These are phyloP conservation scores for Tricholoma furcatifolium DNA, from an alignment of 768 basidiomycete species.

Conservation along the genomic window DNA sequence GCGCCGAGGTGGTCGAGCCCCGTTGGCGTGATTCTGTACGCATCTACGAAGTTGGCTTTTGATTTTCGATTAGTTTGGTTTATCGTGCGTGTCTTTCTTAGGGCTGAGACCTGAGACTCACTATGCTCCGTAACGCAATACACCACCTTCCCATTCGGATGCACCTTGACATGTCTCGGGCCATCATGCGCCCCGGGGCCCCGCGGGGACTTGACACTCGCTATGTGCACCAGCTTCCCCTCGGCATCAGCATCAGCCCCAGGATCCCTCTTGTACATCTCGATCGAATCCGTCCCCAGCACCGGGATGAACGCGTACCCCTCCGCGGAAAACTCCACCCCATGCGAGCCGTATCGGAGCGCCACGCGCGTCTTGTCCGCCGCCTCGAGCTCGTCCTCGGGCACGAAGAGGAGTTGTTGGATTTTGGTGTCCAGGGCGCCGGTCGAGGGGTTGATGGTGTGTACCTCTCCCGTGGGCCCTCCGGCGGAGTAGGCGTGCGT, in stretches of 20 bases:
- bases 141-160: slow-evolving; percentile 48
- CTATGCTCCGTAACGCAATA: slow-evolving; percentile 56
- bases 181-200: slow-evolving; percentile 39
- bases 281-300: slow-evolving; percentile 46
- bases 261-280: slow-evolving; percentile 39
- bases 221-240: slow-evolving; percentile 35
- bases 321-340: slow-evolving; percentile 42
- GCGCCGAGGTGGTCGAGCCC: slow-evolving; percentile 30
- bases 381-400: slow-evolving; percentile 35
- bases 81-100: too few relatives aligned
- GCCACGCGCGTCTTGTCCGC: slow-evolving; percentile 53
- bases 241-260: slow-evolving; percentile 20
- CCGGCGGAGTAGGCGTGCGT: slow-evolving; percentile 49
- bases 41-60: slow-evolving; percentile 45
- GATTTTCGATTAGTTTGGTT: background rate
- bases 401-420: slow-evolving; percentile 48
- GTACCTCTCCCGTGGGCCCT: slow-evolving; percentile 51
- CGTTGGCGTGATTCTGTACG: slow-evolving; percentile 36
- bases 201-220: slow-evolving; percentile 39
- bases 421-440: slow-evolving; percentile 42
- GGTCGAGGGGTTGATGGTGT: slow-evolving; percentile 31
- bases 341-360: slow-evolving; percentile 53
- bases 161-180: slow-evolving; percentile 51
- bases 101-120: too few relatives aligned
- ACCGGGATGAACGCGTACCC: slow-evolving; percentile 48